Evolutionary conservation across 495 filamentous ascomycete genomes (phyloP), one percentile per base, ranked within the genome.

Genomic region (Aspergillus steynii): DNA sequence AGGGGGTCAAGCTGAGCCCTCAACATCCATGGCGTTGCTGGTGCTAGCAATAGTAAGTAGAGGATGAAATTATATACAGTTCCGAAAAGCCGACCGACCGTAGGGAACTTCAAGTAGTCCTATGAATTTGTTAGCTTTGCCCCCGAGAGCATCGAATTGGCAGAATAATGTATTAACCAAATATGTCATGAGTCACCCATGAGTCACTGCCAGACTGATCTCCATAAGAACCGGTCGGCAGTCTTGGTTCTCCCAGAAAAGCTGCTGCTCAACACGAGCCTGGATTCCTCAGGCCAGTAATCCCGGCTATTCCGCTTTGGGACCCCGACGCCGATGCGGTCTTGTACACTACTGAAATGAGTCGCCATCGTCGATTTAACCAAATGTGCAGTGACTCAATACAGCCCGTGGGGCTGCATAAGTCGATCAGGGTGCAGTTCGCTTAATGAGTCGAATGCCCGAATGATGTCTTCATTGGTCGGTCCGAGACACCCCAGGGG

Each of bases 281-380:
- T 47, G 28, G 45, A 48, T 56, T 56, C 55, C 55, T 56, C 55
- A 56, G 55, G 55, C 55, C 55, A 56, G 50, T 25, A 31, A 2
- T 10, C 20, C 7, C 14, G 46, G 50, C 66, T 65, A 68, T 65
- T 68, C 73, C 73, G 26, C 34, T 66, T 76, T 63, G 9, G 70
- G 73, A 69, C 61, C 73, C 73, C 73, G 73, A 71, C 64, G 10
- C 37, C 37, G 20, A 20, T 20, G 20, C 20, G 20, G 20, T 20
- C 20, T 20, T 20, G 20, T 20, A 20, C 20, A 20, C 20, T 20
- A 20, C 20, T 20, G 20, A 20, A 20, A 20, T 20, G 20, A 20
- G 20, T 20, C 20, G 10, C 34, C 4, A 2, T 12, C 34, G 8
- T 37, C 34, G 4, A 10, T 2, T 37, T 42, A 10, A 42, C 14